These are phyloP conservation scores for Phytophthora sp. DNA, from an alignment of 352 stramenopile species.

Conservation along the genomic window DNA sequence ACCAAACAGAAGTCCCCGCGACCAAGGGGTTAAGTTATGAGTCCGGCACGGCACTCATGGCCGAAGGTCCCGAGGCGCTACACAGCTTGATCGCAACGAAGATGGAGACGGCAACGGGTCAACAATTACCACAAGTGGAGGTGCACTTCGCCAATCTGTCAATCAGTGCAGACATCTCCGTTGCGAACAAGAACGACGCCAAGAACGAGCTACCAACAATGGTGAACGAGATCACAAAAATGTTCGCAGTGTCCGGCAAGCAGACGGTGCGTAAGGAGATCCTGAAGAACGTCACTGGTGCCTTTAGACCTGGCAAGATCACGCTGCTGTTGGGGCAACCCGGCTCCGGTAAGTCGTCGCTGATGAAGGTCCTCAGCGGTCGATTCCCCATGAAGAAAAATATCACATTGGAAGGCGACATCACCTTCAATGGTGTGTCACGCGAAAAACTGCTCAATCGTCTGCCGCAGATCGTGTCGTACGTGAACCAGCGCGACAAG, in stretches of 20 bases:
- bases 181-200: conserved; percentile 21
- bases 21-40: conserved; percentile 17
- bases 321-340: conserved; percentile 22
- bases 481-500: conserved; percentile 24
- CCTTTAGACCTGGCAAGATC: conserved; percentile 17
- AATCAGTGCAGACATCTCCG: conserved; percentile 16
- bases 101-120: conserved; percentile 27
- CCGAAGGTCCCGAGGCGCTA: conserved; percentile 28
- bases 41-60: conserved; percentile 20
- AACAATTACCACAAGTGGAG: conserved; percentile 32
- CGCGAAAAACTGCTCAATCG: conserved; percentile 2
- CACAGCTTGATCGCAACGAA: conserved; percentile 30
- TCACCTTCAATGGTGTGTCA: conserved; percentile 16
- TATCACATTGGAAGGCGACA: conserved; percentile 17
- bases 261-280: conserved; percentile 34
- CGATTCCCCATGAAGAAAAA: conserved; percentile 36
- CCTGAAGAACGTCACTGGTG: conserved; percentile 26
- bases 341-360: conserved; percentile 16
- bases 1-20: neutral
- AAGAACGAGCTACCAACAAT: conserved; percentile 44
- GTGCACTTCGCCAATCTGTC: conserved; percentile 33
- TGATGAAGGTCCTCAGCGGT: conserved; percentile 21
- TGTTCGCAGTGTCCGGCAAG: conserved; percentile 22
- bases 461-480: conserved; percentile 23
- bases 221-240: conserved; percentile 27